Evolutionary conservation across 2,329 filamentous ascomycete genomes (phyloP).

Genomic region (Fusarium sp.): DNA sequence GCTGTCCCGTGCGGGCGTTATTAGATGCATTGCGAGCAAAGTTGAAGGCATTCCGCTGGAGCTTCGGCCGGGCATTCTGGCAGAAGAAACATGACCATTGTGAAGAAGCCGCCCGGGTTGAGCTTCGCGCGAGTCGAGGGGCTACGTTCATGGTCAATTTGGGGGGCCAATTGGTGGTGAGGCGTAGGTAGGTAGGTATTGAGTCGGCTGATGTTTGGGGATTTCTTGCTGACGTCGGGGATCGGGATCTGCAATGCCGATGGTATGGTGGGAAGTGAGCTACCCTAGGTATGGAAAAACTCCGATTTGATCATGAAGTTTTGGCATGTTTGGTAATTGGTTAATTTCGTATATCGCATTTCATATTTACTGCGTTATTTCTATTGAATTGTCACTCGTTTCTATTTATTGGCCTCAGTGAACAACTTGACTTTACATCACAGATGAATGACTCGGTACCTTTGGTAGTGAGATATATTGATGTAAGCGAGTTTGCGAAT

Average conservation of each 20-base stretch:
- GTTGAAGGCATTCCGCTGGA: constrained; percentile 34
- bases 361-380: neutral
- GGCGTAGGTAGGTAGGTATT: constrained; percentile 17
- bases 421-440: neutral
- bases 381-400: neutral
- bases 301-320: neutral
- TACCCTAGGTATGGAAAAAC: neutral
- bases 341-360: neutral
- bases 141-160: constrained; percentile 53
- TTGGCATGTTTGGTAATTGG: neutral
- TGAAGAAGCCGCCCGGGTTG: constrained; percentile 38
- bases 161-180: neutral
- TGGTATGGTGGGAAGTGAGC: neutral
- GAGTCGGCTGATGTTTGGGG: constrained; percentile 39
- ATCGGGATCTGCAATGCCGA: constrained; percentile 35
- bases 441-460: neutral
- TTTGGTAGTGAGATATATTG: rapidly evolving
- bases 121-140: constrained; percentile 48
- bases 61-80: constrained; percentile 46
- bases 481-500: rapidly evolving
- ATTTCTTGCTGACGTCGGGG: constrained; percentile 41
- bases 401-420: neutral
- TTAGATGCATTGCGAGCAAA: constrained; percentile 47
- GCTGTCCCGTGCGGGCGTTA: constrained; percentile 39
- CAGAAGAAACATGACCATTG: constrained; percentile 52